A percentile compares a stretch with the other conserved stretches of the same genome.
phyloP scores from a whole-genome alignment of 108 stramenopile genomes.

The Cyclotella kingstonii region DNA sequence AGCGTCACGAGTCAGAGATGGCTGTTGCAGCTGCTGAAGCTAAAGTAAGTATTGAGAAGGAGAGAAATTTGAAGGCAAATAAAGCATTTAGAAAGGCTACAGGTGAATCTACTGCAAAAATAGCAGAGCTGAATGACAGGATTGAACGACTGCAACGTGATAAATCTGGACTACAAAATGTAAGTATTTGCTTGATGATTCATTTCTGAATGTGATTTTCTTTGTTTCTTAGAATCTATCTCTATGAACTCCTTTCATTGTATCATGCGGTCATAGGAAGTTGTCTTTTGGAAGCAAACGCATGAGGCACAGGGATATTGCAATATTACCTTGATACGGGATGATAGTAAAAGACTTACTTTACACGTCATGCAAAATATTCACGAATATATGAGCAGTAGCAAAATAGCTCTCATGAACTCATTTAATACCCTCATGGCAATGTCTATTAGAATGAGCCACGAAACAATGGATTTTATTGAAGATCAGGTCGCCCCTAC shows the following conservation, averaged over 20 bases:
- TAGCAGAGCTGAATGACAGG: conserved; percentile 9
- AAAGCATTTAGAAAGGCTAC: not conserved
- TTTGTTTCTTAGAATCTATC: not conserved
- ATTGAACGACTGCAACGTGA: conserved; percentile 7
- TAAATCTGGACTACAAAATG: conserved; percentile 25
- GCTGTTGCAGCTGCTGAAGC: conserved; percentile 15
- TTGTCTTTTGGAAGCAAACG: conserved; percentile 38
- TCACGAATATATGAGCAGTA: conserved; percentile 11
- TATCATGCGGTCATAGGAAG: conserved; percentile 7
- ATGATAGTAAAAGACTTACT: conserved; percentile 30
- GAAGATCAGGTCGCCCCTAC: conserved; percentile 7
- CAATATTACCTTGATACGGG: conserved; percentile 33
- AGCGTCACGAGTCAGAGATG: conserved; percentile 9
- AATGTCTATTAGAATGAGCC: conserved; percentile 1
- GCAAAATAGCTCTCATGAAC: conserved; percentile 18
- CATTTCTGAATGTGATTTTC: not conserved
- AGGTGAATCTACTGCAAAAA: conserved; percentile 5
- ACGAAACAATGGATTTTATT: conserved; percentile 13
- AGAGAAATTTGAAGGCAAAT: conserved; percentile 1
- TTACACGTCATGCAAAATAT: conserved; percentile 12
- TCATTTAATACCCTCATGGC: conserved; percentile 2
- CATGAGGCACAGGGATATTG: conserved; percentile 38
- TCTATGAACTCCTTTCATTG: not conserved
- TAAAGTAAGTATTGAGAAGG: conserved; percentile 2
- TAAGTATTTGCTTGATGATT: conserved; percentile 2